Conservation (phyloP, 2,329 filamentous ascomycete genomes). For the Parastagonospora nodorum region DNA sequence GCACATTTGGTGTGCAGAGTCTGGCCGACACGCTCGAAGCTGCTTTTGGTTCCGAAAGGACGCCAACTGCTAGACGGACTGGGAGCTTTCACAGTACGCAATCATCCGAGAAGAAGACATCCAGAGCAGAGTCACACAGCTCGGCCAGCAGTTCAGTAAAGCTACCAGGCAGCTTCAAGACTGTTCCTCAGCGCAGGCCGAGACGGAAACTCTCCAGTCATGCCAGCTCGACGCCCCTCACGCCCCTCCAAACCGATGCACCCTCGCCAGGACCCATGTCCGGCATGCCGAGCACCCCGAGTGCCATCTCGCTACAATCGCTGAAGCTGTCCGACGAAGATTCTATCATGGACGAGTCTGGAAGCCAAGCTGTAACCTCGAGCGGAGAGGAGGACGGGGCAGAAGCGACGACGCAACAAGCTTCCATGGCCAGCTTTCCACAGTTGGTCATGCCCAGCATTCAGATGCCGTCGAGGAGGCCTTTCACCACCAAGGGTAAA, state of each 20-base stretch:
- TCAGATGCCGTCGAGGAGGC: conserved; percentile 83
- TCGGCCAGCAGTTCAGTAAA: conserved; percentile 23
- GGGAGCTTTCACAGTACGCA: conserved; percentile 30
- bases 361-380: conserved; percentile 61
- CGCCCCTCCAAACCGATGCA: conserved; percentile 28
- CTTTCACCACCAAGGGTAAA: conserved; percentile 87
- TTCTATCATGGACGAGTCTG: conserved; percentile 58
- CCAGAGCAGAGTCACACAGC: conserved; percentile 26
- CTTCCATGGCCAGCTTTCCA: conserved; percentile 52
- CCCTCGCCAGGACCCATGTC: conserved; percentile 54
- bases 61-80: conserved; percentile 25
- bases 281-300: conserved; percentile 63
- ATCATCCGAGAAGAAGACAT: conserved; percentile 36
- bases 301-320: conserved; percentile 63
- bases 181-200: conserved; percentile 24
- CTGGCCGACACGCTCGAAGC: conserved; percentile 58
- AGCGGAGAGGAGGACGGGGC: conserved; percentile 59
- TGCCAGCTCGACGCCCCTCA: conserved; percentile 27
- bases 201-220: conserved; percentile 30
- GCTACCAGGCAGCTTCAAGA: conserved; percentile 23
- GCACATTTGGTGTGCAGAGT: conserved; percentile 63
- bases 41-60: conserved; percentile 42
- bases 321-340: conserved; percentile 64
- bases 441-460: conserved; percentile 99
- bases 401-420: conserved; percentile 39